A percentile compares a stretch with the other conserved stretches of the same genome.
phyloP scores from a whole-genome alignment of 495 filamentous ascomycete genomes.

The Mytilinidion resinicola region DNA sequence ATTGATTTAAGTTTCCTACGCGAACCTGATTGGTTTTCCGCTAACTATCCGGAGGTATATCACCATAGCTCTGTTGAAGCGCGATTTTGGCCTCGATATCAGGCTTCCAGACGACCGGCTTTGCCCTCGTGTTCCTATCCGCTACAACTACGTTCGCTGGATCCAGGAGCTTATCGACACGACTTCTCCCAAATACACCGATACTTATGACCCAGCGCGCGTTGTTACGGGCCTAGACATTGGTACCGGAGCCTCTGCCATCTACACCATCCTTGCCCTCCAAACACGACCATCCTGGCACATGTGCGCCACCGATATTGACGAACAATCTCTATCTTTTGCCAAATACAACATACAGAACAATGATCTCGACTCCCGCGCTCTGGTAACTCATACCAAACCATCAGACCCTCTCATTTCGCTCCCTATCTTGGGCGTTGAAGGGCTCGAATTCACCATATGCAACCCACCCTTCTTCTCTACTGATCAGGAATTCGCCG shows the following conservation, averaged over 20 bases:
- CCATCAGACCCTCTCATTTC: constrained; percentile 55
- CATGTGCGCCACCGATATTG: constrained; percentile 56
- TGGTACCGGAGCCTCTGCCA: constrained; percentile 83
- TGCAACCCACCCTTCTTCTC: constrained; percentile 93
- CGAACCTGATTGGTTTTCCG: too few species aligned
- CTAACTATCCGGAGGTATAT: constrained; percentile 30
- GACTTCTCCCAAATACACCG: constrained; percentile 47
- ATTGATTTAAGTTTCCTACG: too few species aligned
- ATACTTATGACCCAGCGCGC: constrained; percentile 51
- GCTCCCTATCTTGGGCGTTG: constrained; percentile 45
- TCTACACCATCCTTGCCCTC: constrained; percentile 85
- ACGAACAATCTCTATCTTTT: constrained; percentile 59
- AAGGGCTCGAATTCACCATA: constrained; percentile 76
- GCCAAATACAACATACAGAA: constrained; percentile 55
- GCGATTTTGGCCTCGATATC: constrained; percentile 67
- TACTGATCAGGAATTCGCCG: constrained; percentile 58
- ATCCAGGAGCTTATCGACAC: constrained; percentile 79
- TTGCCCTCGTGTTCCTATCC: constrained; percentile 69
- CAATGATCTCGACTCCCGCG: constrained; percentile 60
- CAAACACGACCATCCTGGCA: constrained; percentile 57
- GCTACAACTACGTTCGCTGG: constrained; percentile 86
- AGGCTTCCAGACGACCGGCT: constrained; percentile 70
- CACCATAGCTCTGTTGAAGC: constrained; percentile 68
- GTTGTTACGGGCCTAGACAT: constrained; percentile 74
- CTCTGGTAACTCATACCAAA: constrained; percentile 54